Evolutionary conservation across 2,329 filamentous ascomycete species (phyloP), one percentile per base, ranked within the genome.

Genomic region (Periconia sp.): DNA sequence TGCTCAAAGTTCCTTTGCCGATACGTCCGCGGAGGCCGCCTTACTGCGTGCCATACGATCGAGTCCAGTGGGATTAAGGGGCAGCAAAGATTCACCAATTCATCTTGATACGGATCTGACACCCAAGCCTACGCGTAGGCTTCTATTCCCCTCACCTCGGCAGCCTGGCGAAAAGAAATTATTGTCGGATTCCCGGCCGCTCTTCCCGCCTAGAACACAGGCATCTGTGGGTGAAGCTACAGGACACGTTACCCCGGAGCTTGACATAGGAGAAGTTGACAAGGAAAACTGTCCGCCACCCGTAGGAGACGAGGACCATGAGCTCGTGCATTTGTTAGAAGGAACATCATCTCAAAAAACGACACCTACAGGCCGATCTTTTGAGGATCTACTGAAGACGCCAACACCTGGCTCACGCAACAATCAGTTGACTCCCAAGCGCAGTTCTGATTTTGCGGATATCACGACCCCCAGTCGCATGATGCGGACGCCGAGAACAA

Each of bases 111-210:
- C 65, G 27, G 77, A 79, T 47, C 66, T 83, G 14, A 85, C 83
- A 3, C 83, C 84, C 2, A 84, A 79, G 64, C 81, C 83, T 19
- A 92, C 88, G 0, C 82, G 88, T 55, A 81, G 91, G 53, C 74
- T 92, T 2, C 79, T 94, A 1, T 94, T 94, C 65, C 88, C 90
- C 1, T 92, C 89, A 0, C 90, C 90, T 2, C 81, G 86, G 42
- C 88, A 88, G 59, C 82, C 85, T 30, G 83, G 82, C 35, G 79
- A 84, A 44, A 75, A 81, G 1, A 90, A 85, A 66, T 81, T 83
- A 19, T 77, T 90, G 2, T 81, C 82, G 46, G 84, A 87, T 69
- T 72, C 33, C 48, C 59, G 50, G 51, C 63, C 17, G 13, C 47
- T 44, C 11, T 42, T 50, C 17, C 52, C 54, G 10, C 51, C 57